Evolutionary conservation across 306 rosid species (phyloP).

Genomic region (Castanospermum australe): DNA sequence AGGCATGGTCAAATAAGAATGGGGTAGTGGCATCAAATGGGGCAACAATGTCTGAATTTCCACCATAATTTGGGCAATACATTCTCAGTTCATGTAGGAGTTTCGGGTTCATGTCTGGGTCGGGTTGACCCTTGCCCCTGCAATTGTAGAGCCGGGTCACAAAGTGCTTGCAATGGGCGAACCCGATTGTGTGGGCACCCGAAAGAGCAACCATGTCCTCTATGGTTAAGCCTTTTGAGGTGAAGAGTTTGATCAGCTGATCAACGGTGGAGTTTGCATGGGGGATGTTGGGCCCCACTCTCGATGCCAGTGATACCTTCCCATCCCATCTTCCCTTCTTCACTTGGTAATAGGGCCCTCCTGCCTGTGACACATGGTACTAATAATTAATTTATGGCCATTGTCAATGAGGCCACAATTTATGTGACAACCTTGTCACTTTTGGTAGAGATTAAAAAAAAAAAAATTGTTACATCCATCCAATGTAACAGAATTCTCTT

Average conservation of each 20-base stretch:
- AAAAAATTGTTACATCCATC: too few species aligned
- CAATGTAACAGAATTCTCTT: too few species aligned
- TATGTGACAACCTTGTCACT: too few species aligned
- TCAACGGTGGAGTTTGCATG: conserved; percentile 54
- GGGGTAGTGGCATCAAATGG: conserved; percentile 93
- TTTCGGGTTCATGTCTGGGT: conserved; percentile 65
- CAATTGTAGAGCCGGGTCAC: conserved; percentile 62
- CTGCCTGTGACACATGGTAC: conserved; percentile 38
- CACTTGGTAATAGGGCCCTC: conserved; percentile 71
- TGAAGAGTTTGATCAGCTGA: conserved; percentile 57
- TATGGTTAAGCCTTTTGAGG: conserved; percentile 52
- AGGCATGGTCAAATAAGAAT: conserved; percentile 72
- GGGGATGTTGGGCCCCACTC: conserved; percentile 54
- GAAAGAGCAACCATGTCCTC: conserved; percentile 66
- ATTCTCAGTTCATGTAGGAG: conserved; percentile 56
- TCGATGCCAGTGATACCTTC: conserved; percentile 56
- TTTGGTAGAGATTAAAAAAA: too few species aligned
- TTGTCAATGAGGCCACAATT: too few species aligned
- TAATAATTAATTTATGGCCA: too few species aligned
- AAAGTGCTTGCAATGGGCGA: conserved; percentile 74
- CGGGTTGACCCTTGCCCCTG: conserved; percentile 56
- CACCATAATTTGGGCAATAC: conserved; percentile 80
- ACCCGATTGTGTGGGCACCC: conserved; percentile 81
- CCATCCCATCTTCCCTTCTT: conserved; percentile 76
- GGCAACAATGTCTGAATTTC: conserved; percentile 64